Evolutionary conservation across 2,329 filamentous ascomycete species (phyloP), one percentile per base, ranked within the genome.

Genomic region (Trichoderma sp.): DNA sequence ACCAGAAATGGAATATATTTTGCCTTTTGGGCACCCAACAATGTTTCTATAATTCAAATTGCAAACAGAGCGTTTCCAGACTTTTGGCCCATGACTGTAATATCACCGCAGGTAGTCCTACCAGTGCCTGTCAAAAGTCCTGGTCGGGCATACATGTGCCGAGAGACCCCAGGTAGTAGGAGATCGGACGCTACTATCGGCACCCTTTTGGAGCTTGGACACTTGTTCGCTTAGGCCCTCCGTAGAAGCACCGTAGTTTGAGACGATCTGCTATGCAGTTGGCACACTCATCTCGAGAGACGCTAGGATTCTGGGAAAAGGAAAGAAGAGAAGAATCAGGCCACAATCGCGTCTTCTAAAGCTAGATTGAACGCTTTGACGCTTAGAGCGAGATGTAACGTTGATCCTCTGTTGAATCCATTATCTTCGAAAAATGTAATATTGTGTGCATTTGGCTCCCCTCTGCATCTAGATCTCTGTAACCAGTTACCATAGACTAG

Each of bases 161-260:
- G 39, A 61, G 28, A 2, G 46, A 46, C 39, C 3, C 3, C 24
- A 51, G 59, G 51, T 51, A 32, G 46, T 24, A 13, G 46, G 46
- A 49, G n/a, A 49, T 49, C 10, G 11, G 6, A 28, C 30, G 24
- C 14, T 5, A 55, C 59, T 49, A 32, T 7, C 39, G 26, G 39
- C 13, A 21, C 59, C 39, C 49, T 60, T 60, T 60, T 26, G 14
- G 43, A 60, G 32, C 34, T 37, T 16, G 52, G 52, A 55, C 52
- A 32, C 52, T 30, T 55, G n/a, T 30, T 28, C n/a, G 3, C n/a
- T 37, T 11, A 21, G 11, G 18, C 32, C 7, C 37, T 58, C 63
- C 63, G 63, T 28, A 66, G 63, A 66, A 66, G 63, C 52, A 52
- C 63, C 52, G 63, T 28, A 11, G 18, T 13, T 34, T 26, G 51